Evolutionary conservation across 768 basidiomycete species (phyloP), one percentile per base, ranked within the genome.

Genomic region (Tremella mesenterica): DNA sequence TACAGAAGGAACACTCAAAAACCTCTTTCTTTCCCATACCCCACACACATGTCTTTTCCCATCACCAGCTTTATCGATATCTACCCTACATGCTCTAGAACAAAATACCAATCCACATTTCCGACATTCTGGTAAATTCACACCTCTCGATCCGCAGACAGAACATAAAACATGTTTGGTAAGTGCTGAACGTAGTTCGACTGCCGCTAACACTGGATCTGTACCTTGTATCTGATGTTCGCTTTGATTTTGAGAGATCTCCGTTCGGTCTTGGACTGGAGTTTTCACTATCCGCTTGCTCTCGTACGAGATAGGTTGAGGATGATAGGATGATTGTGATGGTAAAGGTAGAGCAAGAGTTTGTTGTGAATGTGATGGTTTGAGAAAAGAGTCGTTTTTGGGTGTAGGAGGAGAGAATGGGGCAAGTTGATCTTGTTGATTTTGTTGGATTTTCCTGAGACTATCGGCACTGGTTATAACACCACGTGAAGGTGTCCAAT

Each of bases 101-200:
- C 69, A 70, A 48, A 70, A 67, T 1, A 49, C 52, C 51, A 65
- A 38, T n/a, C 64, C 61, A 48, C 69, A 70, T 48, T 62, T 63
- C 50, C 69, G 52, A 39, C 69, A 70, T 44, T 61, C 62, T 3
- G 69, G 69, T 39, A 67, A 68, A 47, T 70, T 70, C 34, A 65
- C 53, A 3, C 69, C 69, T 27, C 60, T 38, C 27, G 59, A 44
- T 9, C 33, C 44, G 38, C 69, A 70, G 12, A 70, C 66, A 3
- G 52, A 52, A 39, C 69, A 70, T 2, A 28, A 47, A 6, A 63
- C 58, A 31, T 63, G 59, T 31, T 66, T 65, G 1, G 69, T 70
- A 50, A 70, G 29, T 5, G 63, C 47, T n/a, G 53, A 56, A 4
- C 57, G 49, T 25, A 70, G 43, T 41, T 70, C 69, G 1, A 60